Percentiles rank a stretch among this genome's conserved stretches.
Conservation (phyloP, 2,329 filamentous ascomycete species). For the Emergomyces africanus region DNA sequence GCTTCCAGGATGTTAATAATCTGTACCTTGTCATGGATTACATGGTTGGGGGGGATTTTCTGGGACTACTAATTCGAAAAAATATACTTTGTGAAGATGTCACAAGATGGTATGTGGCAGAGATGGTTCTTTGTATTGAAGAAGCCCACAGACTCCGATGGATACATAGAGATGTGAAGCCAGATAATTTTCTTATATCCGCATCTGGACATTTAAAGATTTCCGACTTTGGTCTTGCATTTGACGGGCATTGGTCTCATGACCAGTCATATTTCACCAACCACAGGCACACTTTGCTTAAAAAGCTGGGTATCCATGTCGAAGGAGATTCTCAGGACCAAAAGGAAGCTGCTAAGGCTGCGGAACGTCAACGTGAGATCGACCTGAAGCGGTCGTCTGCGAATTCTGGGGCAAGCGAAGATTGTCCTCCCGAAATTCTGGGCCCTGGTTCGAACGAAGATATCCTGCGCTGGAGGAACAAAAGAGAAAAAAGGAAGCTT, state of each 20-base stretch:
- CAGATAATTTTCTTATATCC: slow-evolving; percentile 90
- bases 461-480: slow-evolving; percentile 58
- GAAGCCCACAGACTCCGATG: slow-evolving; percentile 78
- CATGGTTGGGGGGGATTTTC: slow-evolving; percentile 92
- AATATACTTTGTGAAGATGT: slow-evolving; percentile 68
- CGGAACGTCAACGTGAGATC: background rate
- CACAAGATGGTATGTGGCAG: slow-evolving; percentile 77
- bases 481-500: slow-evolving; percentile 53
- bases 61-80: slow-evolving; percentile 73
- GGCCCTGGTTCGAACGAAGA: slow-evolving; percentile 29
- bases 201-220: slow-evolving; percentile 85
- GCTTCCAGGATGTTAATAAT: slow-evolving; percentile 74
- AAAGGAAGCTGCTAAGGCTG: slow-evolving; percentile 24
- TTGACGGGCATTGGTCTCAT: slow-evolving; percentile 91
- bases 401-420: slow-evolving; percentile 13
- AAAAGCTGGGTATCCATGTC: slow-evolving; percentile 61
- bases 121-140: slow-evolving; percentile 93
- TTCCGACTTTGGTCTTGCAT: slow-evolving; percentile 89
- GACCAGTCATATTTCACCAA: slow-evolving; percentile 76
- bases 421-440: slow-evolving; percentile 25
- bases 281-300: slow-evolving; percentile 65
- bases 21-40: slow-evolving; percentile 97
- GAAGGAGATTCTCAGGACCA: slow-evolving; percentile 62
- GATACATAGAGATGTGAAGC: slow-evolving; percentile 94
- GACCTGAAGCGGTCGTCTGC: background rate